Percentiles rank a stretch among this genome's conserved stretches.
Evolutionary conservation across 2,329 filamentous ascomycete genomes (phyloP).

Genomic region (Ceratocystis variospora): DNA sequence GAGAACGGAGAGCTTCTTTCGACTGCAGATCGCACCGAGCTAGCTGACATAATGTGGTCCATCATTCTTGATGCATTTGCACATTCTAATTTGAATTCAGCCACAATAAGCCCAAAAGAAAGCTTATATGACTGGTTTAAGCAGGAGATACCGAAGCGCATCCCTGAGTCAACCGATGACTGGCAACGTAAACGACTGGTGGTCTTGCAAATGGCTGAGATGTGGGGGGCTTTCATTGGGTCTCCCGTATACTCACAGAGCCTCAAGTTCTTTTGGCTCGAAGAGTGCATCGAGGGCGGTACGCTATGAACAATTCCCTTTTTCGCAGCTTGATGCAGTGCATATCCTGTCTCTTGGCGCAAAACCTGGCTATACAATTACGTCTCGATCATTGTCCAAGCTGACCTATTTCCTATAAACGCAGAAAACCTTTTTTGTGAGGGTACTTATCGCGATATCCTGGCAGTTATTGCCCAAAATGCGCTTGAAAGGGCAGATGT

Average conservation of each 20-base stretch:
- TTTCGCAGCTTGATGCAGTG: neutral
- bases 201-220: constrained; percentile 42
- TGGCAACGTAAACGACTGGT: constrained; percentile 31
- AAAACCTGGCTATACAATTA: neutral
- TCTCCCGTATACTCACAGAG: constrained; percentile 51
- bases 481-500: constrained; percentile 43
- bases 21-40: constrained; percentile 32
- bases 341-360: neutral
- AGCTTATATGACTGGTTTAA: constrained; percentile 44
- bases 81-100: constrained; percentile 43
- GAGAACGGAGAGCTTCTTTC: constrained; percentile 40
- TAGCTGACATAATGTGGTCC: constrained; percentile 48
- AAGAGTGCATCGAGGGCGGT: constrained; percentile 63
- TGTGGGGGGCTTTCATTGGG: constrained; percentile 61
- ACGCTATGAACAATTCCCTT: constrained; percentile 20
- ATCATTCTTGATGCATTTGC: constrained; percentile 55
- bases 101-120: constrained; percentile 33
- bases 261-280: constrained; percentile 63
- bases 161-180: constrained; percentile 33
- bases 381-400: neutral
- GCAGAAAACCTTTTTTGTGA: constrained; percentile 47
- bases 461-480: constrained; percentile 44
- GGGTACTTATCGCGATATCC: constrained; percentile 44
- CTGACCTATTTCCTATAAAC: neutral
- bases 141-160: constrained; percentile 32